Percentiles rank a stretch among this genome's conserved stretches.
phyloP scores from a whole-genome alignment of 495 filamentous ascomycete genomes.

The Niebla homalea region DNA sequence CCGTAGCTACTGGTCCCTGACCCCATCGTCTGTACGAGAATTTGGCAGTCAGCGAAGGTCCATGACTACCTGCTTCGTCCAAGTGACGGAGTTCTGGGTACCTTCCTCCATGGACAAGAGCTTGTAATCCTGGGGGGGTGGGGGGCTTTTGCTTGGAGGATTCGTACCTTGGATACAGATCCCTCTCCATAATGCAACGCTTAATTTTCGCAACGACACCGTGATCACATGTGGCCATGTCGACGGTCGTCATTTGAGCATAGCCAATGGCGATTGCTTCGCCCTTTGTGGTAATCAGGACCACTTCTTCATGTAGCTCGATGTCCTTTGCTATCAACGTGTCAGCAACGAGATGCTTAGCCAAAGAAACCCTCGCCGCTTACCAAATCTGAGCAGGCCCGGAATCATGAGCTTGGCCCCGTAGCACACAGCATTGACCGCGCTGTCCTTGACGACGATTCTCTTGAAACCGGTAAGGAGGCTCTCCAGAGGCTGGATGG shows the following conservation, averaged over 20 bases:
- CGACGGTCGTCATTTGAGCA: conserved; percentile 88
- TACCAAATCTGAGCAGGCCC: conserved; percentile 79
- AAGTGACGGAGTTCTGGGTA: too few relatives aligned
- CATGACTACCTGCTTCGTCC: too few relatives aligned
- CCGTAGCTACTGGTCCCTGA: conserved; percentile 70
- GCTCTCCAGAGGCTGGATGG: conserved; percentile 82
- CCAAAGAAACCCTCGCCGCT: conserved; percentile 13
- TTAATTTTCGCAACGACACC: conserved; percentile 96
- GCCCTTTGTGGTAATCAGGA: conserved; percentile 95
- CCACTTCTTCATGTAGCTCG: conserved; percentile 81
- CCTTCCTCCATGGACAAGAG: too few relatives aligned
- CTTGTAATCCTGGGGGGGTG: too few relatives aligned
- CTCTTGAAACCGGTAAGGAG: conserved; percentile 86
- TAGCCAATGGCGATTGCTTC: conserved; percentile 94
- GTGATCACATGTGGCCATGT: conserved; percentile 85
- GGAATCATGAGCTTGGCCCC: conserved; percentile 98
- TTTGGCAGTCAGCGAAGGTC: too few relatives aligned
- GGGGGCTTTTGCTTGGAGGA: too few relatives aligned
- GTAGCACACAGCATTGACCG: conserved; percentile 93
- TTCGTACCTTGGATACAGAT: conserved; percentile 67
- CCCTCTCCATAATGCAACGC: conserved; percentile 97
- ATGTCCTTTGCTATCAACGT: conserved; percentile 57
- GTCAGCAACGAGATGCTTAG: conserved; percentile 20
- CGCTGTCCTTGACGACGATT: conserved; percentile 93
- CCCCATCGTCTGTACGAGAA: conserved; percentile 57